Evolutionary conservation across 2,329 filamentous ascomycete genomes (phyloP).

Genomic region (Bimuria novae-zelandiae): DNA sequence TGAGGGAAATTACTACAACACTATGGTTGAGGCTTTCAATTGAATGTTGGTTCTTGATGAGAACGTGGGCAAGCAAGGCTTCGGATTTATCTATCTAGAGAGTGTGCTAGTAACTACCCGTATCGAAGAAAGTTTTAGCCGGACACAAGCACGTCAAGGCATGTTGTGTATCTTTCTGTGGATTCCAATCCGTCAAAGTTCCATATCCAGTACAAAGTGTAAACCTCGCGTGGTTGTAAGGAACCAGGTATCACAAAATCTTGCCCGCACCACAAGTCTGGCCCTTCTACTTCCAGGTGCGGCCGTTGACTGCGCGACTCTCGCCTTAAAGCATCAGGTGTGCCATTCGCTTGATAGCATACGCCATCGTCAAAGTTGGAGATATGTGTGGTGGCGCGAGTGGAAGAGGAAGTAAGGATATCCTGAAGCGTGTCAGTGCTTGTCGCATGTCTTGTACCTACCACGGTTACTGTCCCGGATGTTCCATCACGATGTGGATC

Average conservation of each 20-base stretch:
- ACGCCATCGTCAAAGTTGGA: constrained; percentile 9
- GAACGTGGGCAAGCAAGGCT: background rate
- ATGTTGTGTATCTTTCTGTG: constrained; percentile 10
- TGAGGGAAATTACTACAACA: background rate
- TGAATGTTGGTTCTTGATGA: background rate
- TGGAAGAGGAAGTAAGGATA: background rate
- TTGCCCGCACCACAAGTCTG: constrained; percentile 8
- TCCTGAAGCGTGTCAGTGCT: constrained; percentile 12
- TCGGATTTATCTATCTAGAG: background rate
- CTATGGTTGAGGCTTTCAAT: background rate
- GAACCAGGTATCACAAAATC: constrained; percentile 1
- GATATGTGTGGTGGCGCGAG: background rate
- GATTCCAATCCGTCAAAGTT: constrained; percentile 7
- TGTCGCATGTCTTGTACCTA: constrained; percentile 6
- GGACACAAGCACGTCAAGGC: constrained; percentile 5
- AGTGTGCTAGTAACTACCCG: background rate
- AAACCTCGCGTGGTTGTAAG: background rate
- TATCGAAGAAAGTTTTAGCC: background rate
- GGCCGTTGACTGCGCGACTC: background rate
- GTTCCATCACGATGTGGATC: constrained; percentile 3
- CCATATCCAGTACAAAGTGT: constrained; percentile 17
- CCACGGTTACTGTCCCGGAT: constrained; percentile 7
- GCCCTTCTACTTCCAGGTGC: constrained; percentile 7
- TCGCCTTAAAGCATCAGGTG: constrained; percentile 2
- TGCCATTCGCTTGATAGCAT: constrained; percentile 13